Conservation (phyloP, 495 filamentous ascomycete genomes). For the Penicillium maclennaniae region DNA sequence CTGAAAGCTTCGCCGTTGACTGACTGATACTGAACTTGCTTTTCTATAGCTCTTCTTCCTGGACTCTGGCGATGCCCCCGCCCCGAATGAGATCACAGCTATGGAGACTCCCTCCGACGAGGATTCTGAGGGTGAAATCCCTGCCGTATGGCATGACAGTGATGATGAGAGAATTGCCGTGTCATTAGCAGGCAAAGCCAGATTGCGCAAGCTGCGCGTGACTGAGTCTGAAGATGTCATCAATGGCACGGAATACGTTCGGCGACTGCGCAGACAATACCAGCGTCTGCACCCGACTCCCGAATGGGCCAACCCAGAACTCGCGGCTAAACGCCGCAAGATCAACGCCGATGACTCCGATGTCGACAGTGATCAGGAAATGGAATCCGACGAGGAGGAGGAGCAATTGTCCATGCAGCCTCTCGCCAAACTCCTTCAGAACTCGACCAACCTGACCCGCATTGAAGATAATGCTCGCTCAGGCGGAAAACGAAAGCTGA, state of each 20-base stretch:
- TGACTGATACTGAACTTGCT: slow-evolving; percentile 16
- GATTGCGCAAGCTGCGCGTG: slow-evolving; percentile 74
- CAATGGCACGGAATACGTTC: slow-evolving; percentile 78
- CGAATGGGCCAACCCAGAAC: slow-evolving; percentile 63
- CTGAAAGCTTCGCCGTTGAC: background rate
- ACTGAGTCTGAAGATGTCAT: slow-evolving; percentile 81
- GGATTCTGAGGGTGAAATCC: slow-evolving; percentile 31
- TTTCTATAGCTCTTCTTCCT: slow-evolving; percentile 61
- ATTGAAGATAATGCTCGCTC: slow-evolving; percentile 34
- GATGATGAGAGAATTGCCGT: slow-evolving; percentile 86
- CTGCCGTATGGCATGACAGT: slow-evolving; percentile 85
- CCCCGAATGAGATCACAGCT: slow-evolving; percentile 40
- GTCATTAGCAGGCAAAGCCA: slow-evolving; percentile 68
- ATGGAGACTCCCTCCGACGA: slow-evolving; percentile 33
- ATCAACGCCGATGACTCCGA: slow-evolving; percentile 48
- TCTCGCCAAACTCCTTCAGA: slow-evolving; percentile 73
- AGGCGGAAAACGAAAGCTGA: slow-evolving; percentile 58
- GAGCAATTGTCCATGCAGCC: slow-evolving; percentile 64
- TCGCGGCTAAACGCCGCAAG: slow-evolving; percentile 49
- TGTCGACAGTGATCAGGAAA: slow-evolving; percentile 30
- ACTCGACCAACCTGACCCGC: slow-evolving; percentile 54
- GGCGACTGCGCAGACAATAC: slow-evolving; percentile 75
- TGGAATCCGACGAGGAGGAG: slow-evolving; percentile 59
- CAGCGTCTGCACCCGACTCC: slow-evolving; percentile 74
- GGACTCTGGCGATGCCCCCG: slow-evolving; percentile 54